phyloP scores from a whole-genome alignment of 2,329 filamentous ascomycete genomes.

The Aspergillus spinulosporus region DNA sequence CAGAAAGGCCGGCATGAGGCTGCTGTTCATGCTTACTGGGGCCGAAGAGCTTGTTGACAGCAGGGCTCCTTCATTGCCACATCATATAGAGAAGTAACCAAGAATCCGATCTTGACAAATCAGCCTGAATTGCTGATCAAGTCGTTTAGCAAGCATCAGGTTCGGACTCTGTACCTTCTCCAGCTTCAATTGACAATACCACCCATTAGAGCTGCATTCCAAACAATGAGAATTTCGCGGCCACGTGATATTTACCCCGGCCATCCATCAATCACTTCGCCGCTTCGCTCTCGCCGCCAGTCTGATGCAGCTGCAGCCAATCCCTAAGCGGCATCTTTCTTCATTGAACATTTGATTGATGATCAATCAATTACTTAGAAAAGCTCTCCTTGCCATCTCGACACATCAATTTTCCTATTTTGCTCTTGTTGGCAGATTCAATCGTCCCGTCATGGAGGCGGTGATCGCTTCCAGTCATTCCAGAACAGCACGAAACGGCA shows the following conservation, averaged over 20 bases:
- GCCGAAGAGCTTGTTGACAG: background rate
- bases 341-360: background rate
- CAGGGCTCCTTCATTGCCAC: background rate
- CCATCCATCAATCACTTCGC: no score
- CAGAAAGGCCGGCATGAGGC: background rate
- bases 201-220: background rate
- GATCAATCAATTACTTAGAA: slow-evolving; percentile 8
- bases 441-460: slow-evolving; percentile 11
- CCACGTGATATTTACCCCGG: background rate
- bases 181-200: background rate
- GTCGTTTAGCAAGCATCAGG: background rate
- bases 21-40: background rate
- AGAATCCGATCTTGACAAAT: background rate
- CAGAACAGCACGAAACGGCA: slow-evolving; percentile 1
- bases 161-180: background rate
- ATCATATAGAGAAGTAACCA: background rate
- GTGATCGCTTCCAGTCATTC: slow-evolving; percentile 7
- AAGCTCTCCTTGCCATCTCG: background rate
- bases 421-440: slow-evolving; percentile 11
- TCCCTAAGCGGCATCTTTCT: background rate
- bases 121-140: background rate
- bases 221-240: no score
- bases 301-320: background rate
- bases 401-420: slow-evolving; percentile 8
- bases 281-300: background rate